Base-by-base conservation (phyloP, 805 yeast species). In the Myxozyma nipponensis region DNA sequence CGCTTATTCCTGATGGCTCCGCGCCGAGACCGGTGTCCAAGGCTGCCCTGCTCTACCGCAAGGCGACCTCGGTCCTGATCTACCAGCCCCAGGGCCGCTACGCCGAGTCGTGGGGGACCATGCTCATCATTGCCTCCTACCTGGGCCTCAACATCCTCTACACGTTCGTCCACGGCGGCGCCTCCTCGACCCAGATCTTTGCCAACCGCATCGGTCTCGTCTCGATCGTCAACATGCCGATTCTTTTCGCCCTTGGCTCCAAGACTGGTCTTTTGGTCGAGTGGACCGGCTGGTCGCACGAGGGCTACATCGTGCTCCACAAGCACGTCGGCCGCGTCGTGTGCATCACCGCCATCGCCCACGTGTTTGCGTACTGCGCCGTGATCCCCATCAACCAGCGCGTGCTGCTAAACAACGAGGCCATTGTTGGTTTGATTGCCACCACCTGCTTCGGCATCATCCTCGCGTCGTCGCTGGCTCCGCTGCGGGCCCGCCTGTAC, bases 221-320 rank as follows among this genome's bases (percentile, higher is more conserved):
- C 37, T 54, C 58, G 7, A 52, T 54, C 50, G 57, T 52, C 49
- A 54, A 54, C 58, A 52, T 54, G 54, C 58, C 58, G 25, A 47
- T 54, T 37, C 58, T 54, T 26, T 54, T 52, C 57, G 35, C 53
- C n/a, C 58, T 54, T 42, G 58, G 58, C 30, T 52, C 58, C 28
- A 54, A 54, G 54, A 54, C 57, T 22, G 58, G 57, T 44, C 49
- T 54, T 7, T 46, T 54, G 21, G 58, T 49, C 39, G 57, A 54
- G 35, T 48, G 53, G 54, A 48, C 57, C 30, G 58, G 58, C 42
- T 54, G 58, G 58, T 54, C 58, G 42, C 57, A 54, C 23, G 58
- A 54, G 47, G 54, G 58, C n/a, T 48, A 52, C 49, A 54, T 52
- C 46, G 44, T 52, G 42, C 57, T 54, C 19, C 58, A 54, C 47